phyloP scores from a whole-genome alignment of 148 eudicot genomes.

The Chenopodium suecicum region DNA sequence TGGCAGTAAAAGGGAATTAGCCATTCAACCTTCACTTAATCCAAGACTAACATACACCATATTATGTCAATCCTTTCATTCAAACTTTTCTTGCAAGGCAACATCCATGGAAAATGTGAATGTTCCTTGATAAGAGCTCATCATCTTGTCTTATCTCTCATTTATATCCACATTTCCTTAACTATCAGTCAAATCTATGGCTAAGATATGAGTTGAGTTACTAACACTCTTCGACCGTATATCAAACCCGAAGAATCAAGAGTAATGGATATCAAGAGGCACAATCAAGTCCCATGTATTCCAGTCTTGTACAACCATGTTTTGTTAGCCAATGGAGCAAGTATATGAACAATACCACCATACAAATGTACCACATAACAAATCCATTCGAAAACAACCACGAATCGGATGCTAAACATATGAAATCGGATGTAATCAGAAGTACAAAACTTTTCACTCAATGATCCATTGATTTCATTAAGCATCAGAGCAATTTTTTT shows the following conservation, averaged over 20 bases:
- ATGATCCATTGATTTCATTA: constrained; percentile 15
- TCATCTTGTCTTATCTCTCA: not conserved
- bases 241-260: constrained; percentile 1
- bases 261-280: not conserved
- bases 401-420: not conserved
- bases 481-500: not conserved
- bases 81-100: not conserved
- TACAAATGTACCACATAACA: not conserved
- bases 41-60: not conserved
- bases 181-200: not conserved
- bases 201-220: constrained; percentile 2
- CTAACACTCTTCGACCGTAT: not conserved
- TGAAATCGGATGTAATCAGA: constrained; percentile 2
- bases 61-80: not conserved
- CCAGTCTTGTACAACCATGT: constrained; percentile 5
- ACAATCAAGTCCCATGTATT: not conserved
- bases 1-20: not conserved
- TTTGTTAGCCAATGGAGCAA: not conserved
- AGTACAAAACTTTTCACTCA: not conserved
- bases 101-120: constrained; percentile 1
- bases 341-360: not conserved
- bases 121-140: not conserved
- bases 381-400: not conserved
- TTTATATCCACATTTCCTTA: not conserved
- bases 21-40: not conserved